phyloP scores from a whole-genome alignment of 495 filamentous ascomycete genomes.

The Tricharina praecox region DNA sequence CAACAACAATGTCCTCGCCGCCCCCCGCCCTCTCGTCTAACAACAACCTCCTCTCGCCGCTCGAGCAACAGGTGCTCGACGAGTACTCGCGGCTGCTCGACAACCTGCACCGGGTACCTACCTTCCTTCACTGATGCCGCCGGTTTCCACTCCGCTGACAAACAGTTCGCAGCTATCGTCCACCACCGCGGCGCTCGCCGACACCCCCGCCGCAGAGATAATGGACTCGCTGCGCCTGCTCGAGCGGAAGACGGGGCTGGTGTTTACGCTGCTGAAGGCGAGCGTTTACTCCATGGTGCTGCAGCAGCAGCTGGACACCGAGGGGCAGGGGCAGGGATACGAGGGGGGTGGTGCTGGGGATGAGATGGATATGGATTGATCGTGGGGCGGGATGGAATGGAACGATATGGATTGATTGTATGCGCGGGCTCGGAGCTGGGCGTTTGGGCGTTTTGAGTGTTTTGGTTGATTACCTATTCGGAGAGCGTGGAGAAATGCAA shows the following conservation, averaged over 20 bases:
- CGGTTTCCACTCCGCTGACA: slow-evolving; percentile 15
- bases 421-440: no score
- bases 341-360: slow-evolving; percentile 25
- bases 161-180: slow-evolving; percentile 37
- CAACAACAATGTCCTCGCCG: no score
- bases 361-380: slow-evolving; percentile 7
- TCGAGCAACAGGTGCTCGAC: slow-evolving; percentile 87
- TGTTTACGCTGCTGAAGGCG: slow-evolving; percentile 89
- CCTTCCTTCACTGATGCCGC: slow-evolving; percentile 27
- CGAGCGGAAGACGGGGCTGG: slow-evolving; percentile 82
- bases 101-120: slow-evolving; percentile 73
- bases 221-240: slow-evolving; percentile 71
- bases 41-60: slow-evolving; percentile 56
- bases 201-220: slow-evolving; percentile 49
- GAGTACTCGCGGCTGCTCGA: slow-evolving; percentile 75
- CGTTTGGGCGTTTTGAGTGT: no score
- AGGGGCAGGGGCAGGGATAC: slow-evolving; percentile 16
- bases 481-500: no score
- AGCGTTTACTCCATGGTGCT: slow-evolving; percentile 96
- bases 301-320: slow-evolving; percentile 55
- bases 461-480: no score
- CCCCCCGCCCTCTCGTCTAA: no score
- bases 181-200: slow-evolving; percentile 44
- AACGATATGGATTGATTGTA: no score
- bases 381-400: no score